Evolutionary conservation across 176 grass and related monocot species (phyloP).

Genomic region (Aegilops speltoides): DNA sequence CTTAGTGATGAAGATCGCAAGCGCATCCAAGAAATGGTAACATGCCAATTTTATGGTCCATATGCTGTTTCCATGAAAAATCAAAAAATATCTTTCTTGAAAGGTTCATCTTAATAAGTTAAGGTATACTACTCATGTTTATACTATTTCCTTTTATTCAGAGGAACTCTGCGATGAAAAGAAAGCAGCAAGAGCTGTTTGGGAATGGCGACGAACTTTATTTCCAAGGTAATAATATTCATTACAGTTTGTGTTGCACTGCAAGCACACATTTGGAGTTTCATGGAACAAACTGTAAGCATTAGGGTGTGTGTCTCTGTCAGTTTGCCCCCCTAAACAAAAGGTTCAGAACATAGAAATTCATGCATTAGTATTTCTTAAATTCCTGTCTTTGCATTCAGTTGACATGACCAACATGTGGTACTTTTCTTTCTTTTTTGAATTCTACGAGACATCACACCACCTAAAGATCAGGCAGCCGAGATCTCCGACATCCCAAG

Average conservation of each 20-base stretch:
- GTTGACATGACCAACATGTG: background rate
- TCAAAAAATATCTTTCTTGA: background rate
- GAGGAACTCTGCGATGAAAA: slow-evolving; percentile 41
- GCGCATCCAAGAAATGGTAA: slow-evolving; percentile 49
- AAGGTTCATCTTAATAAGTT: background rate
- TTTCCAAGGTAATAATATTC: slow-evolving; percentile 30
- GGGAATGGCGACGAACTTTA: slow-evolving; percentile 12
- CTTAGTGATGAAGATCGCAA: slow-evolving; percentile 50
- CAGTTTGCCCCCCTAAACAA: background rate
- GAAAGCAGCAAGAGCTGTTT: slow-evolving; percentile 33
- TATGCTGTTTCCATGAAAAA: background rate
- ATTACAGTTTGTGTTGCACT: too few relatives aligned
- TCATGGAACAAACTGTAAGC: background rate
- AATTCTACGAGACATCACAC: slow-evolving; percentile 24
- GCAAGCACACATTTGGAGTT: slow-evolving; percentile 21
- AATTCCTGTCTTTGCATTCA: background rate
- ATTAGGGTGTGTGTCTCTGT: background rate
- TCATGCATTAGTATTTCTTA: background rate
- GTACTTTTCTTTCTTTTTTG: background rate
- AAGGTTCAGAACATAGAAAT: background rate
- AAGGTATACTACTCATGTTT: background rate
- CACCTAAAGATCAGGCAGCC: slow-evolving; percentile 3
- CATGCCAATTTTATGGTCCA: background rate
- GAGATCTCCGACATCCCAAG: slow-evolving; percentile 28
- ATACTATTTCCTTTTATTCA: slow-evolving; percentile 15